Base-by-base conservation (phyloP, 2,329 filamentous ascomycete species). In the Capronia epimyces region DNA sequence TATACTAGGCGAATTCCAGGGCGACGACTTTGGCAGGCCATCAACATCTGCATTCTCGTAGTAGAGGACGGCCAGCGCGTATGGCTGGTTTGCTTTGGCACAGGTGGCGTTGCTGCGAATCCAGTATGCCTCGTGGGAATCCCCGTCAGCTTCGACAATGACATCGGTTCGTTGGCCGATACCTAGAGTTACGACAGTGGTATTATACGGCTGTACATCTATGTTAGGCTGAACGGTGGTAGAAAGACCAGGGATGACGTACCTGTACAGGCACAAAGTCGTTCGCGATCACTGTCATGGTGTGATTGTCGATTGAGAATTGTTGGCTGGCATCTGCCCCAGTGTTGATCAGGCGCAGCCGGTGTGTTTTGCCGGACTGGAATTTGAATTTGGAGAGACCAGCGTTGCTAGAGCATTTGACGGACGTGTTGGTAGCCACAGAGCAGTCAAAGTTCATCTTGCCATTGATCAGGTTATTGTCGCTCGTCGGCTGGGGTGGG, bases 301-400 rank as follows among this genome's bases (percentile, higher is more conserved):
- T 63, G 52, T 71, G 65, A 13, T 55, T 64, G 56, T 70, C 70
- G 39, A 75, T 66, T 42, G 67, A 71, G 52, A 79, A 67, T 50
- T 74, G 72, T 54, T 77, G 74, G 20, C 67, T 69, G 0, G 71
- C 74, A 66, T 90, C 89, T 9, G 85, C 85, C n/a, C 82, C 85
- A 9, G 87, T 81, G 60, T 89, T 90, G 63, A 87, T 75, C 59
- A 89, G 70, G 21, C 83, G 83, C 60, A 91, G 75, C 2, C 66
- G 65, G 50, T 71, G 65, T 42, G 60, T 67, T 57, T 71, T 69
- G 31, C 69, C 69, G 25, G 50, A 44, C 16, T 43, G 46, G 34
- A 66, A 60, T 13, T 60, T 52, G 42, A 62, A 61, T 21, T 61
- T 57, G 4, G 58, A 53, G 16, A 62, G 54, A 6, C 62, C 58